These are phyloP conservation scores for Castanea sativa DNA, from an alignment of 306 rosid species.

Conservation along the genomic window DNA sequence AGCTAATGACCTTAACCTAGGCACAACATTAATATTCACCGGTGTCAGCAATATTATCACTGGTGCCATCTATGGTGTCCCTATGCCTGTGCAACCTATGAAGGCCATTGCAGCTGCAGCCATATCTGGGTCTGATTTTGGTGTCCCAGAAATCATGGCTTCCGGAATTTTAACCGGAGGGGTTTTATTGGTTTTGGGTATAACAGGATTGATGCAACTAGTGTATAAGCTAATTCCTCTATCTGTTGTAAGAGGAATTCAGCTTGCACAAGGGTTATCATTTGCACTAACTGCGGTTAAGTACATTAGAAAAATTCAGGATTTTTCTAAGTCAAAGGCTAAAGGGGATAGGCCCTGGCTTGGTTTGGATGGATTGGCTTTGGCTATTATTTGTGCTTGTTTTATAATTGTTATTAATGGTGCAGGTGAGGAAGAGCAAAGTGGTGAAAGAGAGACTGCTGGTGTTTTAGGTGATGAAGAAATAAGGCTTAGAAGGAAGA, in stretches of 20 bases:
- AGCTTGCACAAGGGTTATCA: slow-evolving; percentile 75
- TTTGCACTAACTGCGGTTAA: slow-evolving; percentile 64
- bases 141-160: slow-evolving; percentile 70
- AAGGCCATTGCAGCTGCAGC: slow-evolving; percentile 71
- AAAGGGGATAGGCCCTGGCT: slow-evolving; percentile 43
- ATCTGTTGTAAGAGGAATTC: slow-evolving; percentile 70
- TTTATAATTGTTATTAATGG: slow-evolving; percentile 61
- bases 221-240: slow-evolving; percentile 58
- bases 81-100: slow-evolving; percentile 93
- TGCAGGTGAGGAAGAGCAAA: slow-evolving; percentile 46
- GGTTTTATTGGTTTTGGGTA: slow-evolving; percentile 44
- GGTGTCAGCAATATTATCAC: slow-evolving; percentile 62
- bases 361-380: slow-evolving; percentile 70
- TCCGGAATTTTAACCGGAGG: slow-evolving; percentile 70
- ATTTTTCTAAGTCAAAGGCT: slow-evolving; percentile 50
- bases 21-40: slow-evolving; percentile 73
- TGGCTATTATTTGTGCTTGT: slow-evolving; percentile 48
- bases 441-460: neutral
- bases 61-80: slow-evolving; percentile 74
- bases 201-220: slow-evolving; percentile 58
- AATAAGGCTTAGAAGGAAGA: neutral
- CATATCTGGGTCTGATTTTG: slow-evolving; percentile 47
- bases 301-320: slow-evolving; percentile 51
- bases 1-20: slow-evolving; percentile 55
- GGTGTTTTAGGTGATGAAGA: slow-evolving; percentile 7